A percentile compares a stretch with the other conserved stretches of the same genome.
Evolutionary conservation across 1,284 basidiomycete species (phyloP).

Genomic region (Rhodofomes roseus): DNA sequence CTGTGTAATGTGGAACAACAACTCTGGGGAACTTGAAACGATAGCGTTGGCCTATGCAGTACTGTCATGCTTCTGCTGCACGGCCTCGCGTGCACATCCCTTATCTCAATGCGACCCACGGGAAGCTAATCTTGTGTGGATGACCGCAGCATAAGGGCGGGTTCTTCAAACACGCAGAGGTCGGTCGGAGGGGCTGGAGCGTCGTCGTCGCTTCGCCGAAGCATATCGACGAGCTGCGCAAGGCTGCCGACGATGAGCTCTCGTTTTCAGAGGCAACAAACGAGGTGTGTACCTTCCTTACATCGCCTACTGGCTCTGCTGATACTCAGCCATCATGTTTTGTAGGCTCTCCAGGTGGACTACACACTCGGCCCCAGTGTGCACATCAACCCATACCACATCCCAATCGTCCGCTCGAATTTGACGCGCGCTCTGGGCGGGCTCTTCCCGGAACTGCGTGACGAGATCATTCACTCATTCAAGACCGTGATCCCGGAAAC

Average conservation of each 20-base stretch:
- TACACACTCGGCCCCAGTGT: slow-evolving; percentile 22
- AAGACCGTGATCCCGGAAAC: neutral
- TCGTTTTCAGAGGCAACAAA: slow-evolving; percentile 25
- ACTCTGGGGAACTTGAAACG: too few relatives aligned
- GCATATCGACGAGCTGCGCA: slow-evolving; percentile 26
- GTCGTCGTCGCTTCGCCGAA: slow-evolving; percentile 22
- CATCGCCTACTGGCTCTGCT: neutral
- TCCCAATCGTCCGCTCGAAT: slow-evolving; percentile 22
- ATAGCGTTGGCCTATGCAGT: too few relatives aligned
- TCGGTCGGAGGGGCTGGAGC: slow-evolving; percentile 26
- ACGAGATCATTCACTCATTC: slow-evolving; percentile 17
- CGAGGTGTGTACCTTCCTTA: slow-evolving; percentile 20
- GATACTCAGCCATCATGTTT: neutral
- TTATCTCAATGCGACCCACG: neutral
- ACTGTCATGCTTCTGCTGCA: neutral
- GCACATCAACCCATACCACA: slow-evolving; percentile 23
- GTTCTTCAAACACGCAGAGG: slow-evolving; percentile 32
- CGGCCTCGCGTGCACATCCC: neutral
- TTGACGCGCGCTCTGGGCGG: slow-evolving; percentile 16
- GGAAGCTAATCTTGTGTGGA: neutral
- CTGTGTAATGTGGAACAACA: too few relatives aligned
- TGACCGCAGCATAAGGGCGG: slow-evolving; percentile 6
- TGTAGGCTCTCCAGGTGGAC: slow-evolving; percentile 20
- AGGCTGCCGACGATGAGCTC: slow-evolving; percentile 26
- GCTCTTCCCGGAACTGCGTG: slow-evolving; percentile 15